These are phyloP conservation scores for Colletotrichum eremochloae DNA, from an alignment of 2,329 filamentous ascomycete species.

Conservation along the genomic window DNA sequence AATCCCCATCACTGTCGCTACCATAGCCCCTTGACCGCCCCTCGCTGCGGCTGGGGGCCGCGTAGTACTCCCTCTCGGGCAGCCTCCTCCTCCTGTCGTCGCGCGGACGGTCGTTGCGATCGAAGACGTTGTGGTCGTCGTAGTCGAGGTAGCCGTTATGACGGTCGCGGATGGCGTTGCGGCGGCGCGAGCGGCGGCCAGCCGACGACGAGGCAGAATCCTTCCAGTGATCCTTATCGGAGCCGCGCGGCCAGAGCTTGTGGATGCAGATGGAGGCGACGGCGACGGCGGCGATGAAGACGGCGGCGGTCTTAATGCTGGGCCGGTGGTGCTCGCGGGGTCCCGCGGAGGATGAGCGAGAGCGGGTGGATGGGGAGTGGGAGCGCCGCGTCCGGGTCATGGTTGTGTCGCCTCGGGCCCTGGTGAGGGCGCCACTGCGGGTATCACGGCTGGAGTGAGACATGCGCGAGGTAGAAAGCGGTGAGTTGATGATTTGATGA, in stretches of 20 bases:
- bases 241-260: conserved; percentile 53
- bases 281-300: conserved; percentile 52
- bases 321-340: conserved; percentile 38
- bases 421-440: conserved; percentile 11
- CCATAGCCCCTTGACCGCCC: conserved; percentile 34
- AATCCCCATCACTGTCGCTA: conserved; percentile 34
- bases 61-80: conserved; percentile 12
- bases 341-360: conserved; percentile 11
- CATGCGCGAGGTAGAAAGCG: conserved; percentile 6
- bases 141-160: conserved; percentile 34
- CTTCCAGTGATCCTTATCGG: conserved; percentile 50
- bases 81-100: conserved; percentile 15
- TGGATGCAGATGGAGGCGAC: conserved; percentile 52
- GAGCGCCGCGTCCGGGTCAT: conserved; percentile 21
- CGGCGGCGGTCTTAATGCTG: conserved; percentile 49
- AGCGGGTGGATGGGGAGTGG: conserved; percentile 27
- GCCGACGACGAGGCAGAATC: neutral
- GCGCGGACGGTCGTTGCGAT: conserved; percentile 19
- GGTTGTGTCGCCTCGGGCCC: conserved; percentile 1
- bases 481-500: neutral
- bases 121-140: conserved; percentile 26
- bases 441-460: neutral
- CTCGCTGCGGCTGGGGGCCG: conserved; percentile 35
- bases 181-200: conserved; percentile 30
- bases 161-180: conserved; percentile 26